Evolutionary conservation across 257 asterid genomes (phyloP).

Genomic region (Thymus quinquecostatus): DNA sequence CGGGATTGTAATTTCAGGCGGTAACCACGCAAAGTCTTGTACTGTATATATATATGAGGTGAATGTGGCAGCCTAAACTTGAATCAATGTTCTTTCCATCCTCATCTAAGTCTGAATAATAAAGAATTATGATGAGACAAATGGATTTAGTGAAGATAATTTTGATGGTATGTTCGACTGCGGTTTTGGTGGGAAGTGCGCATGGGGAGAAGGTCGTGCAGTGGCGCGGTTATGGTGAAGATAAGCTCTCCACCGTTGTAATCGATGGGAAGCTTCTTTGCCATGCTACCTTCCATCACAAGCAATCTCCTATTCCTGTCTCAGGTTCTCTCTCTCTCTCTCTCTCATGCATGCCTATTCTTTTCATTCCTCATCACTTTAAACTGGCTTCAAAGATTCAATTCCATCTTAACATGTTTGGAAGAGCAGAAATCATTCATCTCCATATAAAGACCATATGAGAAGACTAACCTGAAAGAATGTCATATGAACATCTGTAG

Average conservation of each 20-base stretch:
- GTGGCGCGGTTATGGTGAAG: constrained; percentile 59
- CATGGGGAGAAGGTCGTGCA: constrained; percentile 36
- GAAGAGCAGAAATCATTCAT: too few species aligned
- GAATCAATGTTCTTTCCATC: constrained; percentile 45
- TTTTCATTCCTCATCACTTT: not conserved
- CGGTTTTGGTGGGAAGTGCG: constrained; percentile 18
- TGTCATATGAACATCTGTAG: constrained; percentile 33
- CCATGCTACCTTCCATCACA: constrained; percentile 31
- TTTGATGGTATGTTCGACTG: constrained; percentile 18
- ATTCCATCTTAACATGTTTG: too few species aligned
- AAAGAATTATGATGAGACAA: not conserved
- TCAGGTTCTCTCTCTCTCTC: constrained; percentile 45
- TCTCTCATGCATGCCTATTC: not conserved
- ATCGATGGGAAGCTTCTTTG: constrained; percentile 63
- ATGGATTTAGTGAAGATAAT: constrained; percentile 25
- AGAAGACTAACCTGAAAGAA: constrained; percentile 8
- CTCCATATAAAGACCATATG: too few species aligned
- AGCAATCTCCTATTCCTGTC: constrained; percentile 43
- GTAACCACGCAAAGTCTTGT: constrained; percentile 38
- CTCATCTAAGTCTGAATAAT: constrained; percentile 35
- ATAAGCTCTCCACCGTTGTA: constrained; percentile 63
- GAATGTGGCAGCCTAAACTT: constrained; percentile 44
- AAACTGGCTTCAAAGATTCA: not conserved
- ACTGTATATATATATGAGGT: constrained; percentile 20
- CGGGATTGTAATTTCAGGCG: constrained; percentile 31